Percentiles rank a stretch among this genome's conserved stretches.
phyloP scores from a whole-genome alignment of 1,284 basidiomycete genomes.

The Phylloporus sp. region DNA sequence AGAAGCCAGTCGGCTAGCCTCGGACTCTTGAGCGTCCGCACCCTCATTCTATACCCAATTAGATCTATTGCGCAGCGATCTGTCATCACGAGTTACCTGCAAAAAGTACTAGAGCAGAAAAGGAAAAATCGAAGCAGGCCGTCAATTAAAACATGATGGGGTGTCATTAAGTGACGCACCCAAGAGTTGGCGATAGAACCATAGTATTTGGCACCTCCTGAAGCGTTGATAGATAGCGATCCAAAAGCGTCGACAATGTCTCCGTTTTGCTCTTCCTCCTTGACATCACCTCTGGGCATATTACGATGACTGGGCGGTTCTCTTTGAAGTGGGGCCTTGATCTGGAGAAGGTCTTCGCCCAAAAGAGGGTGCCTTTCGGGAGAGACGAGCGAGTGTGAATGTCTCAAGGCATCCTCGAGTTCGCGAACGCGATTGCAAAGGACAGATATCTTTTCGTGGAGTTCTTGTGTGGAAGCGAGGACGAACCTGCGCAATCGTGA shows the following conservation, averaged over 20 bases:
- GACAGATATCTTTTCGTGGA: slow-evolving; percentile 82
- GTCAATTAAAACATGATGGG: slow-evolving; percentile 4
- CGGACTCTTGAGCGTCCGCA: slow-evolving; percentile 57
- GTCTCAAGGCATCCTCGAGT: slow-evolving; percentile 76
- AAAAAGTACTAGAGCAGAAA: slow-evolving; percentile 65
- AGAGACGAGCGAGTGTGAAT: slow-evolving; percentile 66
- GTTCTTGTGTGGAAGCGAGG: slow-evolving; percentile 80
- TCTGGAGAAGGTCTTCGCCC: slow-evolving; percentile 69
- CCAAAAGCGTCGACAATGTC: slow-evolving; percentile 82
- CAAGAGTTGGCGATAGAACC: slow-evolving; percentile 81
- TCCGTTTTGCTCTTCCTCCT: slow-evolving; percentile 70
- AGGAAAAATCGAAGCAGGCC: slow-evolving; percentile 2
- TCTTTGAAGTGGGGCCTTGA: slow-evolving; percentile 77
- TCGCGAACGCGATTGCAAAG: slow-evolving; percentile 77
- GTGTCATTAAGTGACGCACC: slow-evolving; percentile 46
- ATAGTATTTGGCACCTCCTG: slow-evolving; percentile 75
- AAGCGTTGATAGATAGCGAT: slow-evolving; percentile 71
- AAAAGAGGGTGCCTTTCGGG: slow-evolving; percentile 72
- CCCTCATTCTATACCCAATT: slow-evolving; percentile 60
- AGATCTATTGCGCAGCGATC: slow-evolving; percentile 17
- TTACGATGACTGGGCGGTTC: slow-evolving; percentile 50
- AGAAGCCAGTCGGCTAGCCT: slow-evolving; percentile 54
- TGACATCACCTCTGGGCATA: slow-evolving; percentile 37
- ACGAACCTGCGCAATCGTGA: slow-evolving; percentile 63
- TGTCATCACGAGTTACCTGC: slow-evolving; percentile 53